A percentile compares a stretch with the other conserved stretches of the same genome.
Evolutionary conservation across 257 asterid genomes (phyloP).

Genomic region (Salvia rosmarinus): DNA sequence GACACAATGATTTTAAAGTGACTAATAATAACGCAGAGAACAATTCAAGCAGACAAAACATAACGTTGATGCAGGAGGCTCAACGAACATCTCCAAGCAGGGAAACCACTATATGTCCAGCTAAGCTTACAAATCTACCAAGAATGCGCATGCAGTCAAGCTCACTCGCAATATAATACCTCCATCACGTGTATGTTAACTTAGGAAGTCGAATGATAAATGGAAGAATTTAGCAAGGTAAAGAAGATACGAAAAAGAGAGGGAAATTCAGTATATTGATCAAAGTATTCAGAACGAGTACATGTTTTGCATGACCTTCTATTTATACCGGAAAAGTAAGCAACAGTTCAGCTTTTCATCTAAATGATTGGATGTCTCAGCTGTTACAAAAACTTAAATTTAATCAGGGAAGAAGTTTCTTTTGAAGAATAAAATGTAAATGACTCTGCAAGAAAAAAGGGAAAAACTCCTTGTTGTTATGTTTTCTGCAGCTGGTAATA

Average conservation of each 20-base stretch:
- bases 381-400: background rate
- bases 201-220: no score
- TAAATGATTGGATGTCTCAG: background rate
- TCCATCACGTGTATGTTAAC: background rate
- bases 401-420: background rate
- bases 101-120: background rate
- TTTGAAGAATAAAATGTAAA: background rate
- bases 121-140: background rate
- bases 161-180: background rate
- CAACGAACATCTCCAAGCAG: background rate
- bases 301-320: background rate
- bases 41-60: background rate
- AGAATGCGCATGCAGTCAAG: background rate
- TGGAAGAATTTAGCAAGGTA: background rate
- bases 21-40: background rate
- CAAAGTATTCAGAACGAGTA: background rate
- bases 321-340: background rate
- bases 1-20: conserved; percentile 10
- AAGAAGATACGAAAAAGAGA: background rate
- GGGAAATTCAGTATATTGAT: background rate
- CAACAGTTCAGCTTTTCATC: background rate
- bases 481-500: background rate
- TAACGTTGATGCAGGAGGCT: background rate
- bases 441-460: no score
- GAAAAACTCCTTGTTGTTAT: no score